Percentiles rank a stretch among this genome's conserved stretches.
Evolutionary conservation across 192 early-diverging fungal genomes (phyloP).

Genomic region (Diversispora epigaea): DNA sequence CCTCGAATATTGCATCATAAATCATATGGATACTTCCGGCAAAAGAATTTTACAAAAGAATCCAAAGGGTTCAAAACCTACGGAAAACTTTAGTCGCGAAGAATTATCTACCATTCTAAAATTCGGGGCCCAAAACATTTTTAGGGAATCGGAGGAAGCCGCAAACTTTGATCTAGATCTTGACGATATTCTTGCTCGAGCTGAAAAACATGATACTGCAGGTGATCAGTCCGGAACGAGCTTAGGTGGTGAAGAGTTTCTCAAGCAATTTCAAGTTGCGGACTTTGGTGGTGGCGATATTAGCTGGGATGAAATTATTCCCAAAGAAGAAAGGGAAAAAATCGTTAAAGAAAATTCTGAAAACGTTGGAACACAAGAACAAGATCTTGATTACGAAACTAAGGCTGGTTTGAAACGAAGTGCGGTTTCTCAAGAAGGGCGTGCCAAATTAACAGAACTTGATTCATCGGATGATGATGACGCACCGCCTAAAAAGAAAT

Average conservation of each 20-base stretch:
- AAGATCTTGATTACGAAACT: background rate
- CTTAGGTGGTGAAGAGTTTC: constrained; percentile 86
- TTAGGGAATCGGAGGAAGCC: constrained; percentile 69
- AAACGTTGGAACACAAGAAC: constrained; percentile 14
- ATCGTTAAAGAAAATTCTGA: constrained; percentile 33
- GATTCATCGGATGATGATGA: background rate
- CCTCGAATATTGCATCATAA: constrained; percentile 98
- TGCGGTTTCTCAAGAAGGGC: background rate
- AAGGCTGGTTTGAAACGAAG: background rate
- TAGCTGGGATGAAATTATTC: constrained; percentile 96
- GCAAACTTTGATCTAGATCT: constrained; percentile 90
- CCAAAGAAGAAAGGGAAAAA: constrained; percentile 74
- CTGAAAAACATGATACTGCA: constrained; percentile 84
- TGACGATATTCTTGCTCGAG: constrained; percentile 95
- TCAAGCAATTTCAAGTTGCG: constrained; percentile 90
- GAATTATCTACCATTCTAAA: constrained; percentile 95
- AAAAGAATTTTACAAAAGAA: constrained; percentile 63
- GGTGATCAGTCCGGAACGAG: constrained; percentile 59
- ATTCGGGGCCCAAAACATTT: constrained; percentile 98
- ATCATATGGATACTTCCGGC: constrained; percentile 97
- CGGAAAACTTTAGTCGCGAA: constrained; percentile 70
- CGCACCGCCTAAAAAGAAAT: background rate
- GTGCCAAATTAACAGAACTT: background rate
- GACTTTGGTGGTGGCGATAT: constrained; percentile 77
- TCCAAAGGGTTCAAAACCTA: constrained; percentile 37